phyloP scores from a whole-genome alignment of 176 grass and related monocot species.

The maize (Zea mays) region DNA sequence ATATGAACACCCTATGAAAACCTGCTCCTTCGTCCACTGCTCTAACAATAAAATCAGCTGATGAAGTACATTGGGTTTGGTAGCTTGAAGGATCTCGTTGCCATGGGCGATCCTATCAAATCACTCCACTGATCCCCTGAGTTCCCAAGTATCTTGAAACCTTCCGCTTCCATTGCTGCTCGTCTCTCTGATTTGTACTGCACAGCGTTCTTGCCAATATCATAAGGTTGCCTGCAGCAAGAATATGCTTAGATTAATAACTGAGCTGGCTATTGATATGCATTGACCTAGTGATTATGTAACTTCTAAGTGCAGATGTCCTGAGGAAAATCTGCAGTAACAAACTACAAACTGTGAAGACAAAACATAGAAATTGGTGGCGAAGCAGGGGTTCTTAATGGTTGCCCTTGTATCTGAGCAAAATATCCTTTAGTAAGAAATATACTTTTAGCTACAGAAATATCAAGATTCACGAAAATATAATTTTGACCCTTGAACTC shows the following conservation, averaged over 20 bases:
- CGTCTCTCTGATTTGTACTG: constrained; percentile 81
- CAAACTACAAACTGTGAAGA: background rate
- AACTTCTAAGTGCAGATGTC: background rate
- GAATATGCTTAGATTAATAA: constrained; percentile 18
- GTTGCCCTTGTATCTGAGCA: background rate
- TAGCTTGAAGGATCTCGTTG: constrained; percentile 83
- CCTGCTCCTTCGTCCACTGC: background rate
- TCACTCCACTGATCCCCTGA: constrained; percentile 97
- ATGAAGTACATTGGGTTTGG: constrained; percentile 94
- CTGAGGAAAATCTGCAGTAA: background rate
- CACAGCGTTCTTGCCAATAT: constrained; percentile 66
- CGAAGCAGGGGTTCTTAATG: background rate
- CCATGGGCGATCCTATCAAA: constrained; percentile 68
- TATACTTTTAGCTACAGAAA: background rate
- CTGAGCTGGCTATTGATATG: background rate
- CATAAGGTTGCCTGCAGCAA: constrained; percentile 55
- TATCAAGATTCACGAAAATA: background rate
- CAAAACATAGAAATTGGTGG: background rate
- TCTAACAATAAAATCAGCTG: constrained; percentile 39
- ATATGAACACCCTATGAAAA: background rate
- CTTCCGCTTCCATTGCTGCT: constrained; percentile 65
- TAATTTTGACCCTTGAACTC: background rate
- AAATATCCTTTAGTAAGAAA: background rate
- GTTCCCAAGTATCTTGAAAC: constrained; percentile 82
- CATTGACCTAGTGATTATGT: background rate